phyloP scores from a whole-genome alignment of 2,329 filamentous ascomycete genomes.

The Curvularia hawaiiensis region DNA sequence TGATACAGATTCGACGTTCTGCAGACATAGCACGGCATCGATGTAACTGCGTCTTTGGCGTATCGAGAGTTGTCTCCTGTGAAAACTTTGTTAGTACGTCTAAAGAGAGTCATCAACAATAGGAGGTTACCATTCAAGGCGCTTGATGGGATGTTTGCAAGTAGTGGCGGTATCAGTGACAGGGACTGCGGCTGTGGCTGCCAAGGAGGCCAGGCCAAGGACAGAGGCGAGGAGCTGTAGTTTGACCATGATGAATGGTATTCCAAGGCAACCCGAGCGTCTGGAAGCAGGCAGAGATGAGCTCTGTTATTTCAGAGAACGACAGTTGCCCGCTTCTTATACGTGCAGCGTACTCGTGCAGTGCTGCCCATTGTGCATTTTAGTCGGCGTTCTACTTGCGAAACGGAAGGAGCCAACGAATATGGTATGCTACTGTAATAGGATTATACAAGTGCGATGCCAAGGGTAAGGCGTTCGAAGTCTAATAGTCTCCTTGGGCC shows the following conservation, averaged over 20 bases:
- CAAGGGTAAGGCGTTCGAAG: not conserved
- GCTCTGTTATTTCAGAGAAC: not conserved
- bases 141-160: constrained; percentile 22
- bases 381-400: not conserved
- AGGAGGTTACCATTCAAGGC: constrained; percentile 24
- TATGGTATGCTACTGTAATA: not conserved
- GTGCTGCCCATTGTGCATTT: not conserved
- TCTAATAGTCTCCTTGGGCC: not conserved
- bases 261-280: not conserved
- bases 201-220: constrained; percentile 14
- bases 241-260: constrained; percentile 7
- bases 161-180: not conserved
- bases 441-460: not conserved
- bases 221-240: constrained; percentile 2
- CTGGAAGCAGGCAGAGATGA: not conserved
- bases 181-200: constrained; percentile 17
- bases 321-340: not conserved
- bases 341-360: not conserved
- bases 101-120: not conserved
- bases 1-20: constrained; percentile 21
- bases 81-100: not conserved
- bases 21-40: constrained; percentile 33
- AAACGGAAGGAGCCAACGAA: not conserved
- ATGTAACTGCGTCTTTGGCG: constrained; percentile 28
- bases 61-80: constrained; percentile 26